Evolutionary conservation across 176 grass and related monocot species (phyloP).

Genomic region (Eleusine coracana): DNA sequence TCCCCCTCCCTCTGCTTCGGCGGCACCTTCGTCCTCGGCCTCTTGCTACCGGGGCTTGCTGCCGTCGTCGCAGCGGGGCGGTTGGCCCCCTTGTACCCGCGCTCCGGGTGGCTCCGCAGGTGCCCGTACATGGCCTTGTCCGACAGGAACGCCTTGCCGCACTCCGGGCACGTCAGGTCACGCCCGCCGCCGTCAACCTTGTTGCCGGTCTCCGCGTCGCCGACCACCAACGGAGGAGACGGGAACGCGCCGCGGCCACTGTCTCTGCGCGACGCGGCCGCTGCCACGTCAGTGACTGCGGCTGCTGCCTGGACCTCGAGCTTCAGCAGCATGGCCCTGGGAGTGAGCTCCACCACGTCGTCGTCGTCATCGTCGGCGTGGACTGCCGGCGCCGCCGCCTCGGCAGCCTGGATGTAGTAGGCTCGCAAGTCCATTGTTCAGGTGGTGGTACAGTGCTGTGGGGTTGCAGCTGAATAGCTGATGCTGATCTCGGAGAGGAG

Average conservation of each 20-base stretch:
- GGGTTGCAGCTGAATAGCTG: constrained; percentile 5
- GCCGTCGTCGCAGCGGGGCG: background rate
- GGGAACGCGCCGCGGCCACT: background rate
- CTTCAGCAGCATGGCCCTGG: background rate
- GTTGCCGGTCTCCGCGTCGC: background rate
- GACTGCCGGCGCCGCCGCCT: background rate
- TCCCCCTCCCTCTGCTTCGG: constrained; percentile 3
- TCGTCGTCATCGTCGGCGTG: background rate
- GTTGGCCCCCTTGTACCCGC: constrained; percentile 38
- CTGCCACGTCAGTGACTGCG: background rate
- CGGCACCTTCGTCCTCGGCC: background rate
- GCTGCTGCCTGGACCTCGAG: background rate
- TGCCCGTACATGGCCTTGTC: constrained; percentile 60
- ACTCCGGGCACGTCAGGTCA: constrained; percentile 44
- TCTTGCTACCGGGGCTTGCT: background rate
- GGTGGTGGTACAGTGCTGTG: background rate
- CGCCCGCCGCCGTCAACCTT: background rate
- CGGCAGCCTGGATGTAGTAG: constrained; percentile 21
- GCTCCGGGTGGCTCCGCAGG: constrained; percentile 45
- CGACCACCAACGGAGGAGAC: background rate
- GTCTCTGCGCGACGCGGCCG: background rate
- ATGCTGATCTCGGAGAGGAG: background rate
- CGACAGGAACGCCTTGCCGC: constrained; percentile 46
- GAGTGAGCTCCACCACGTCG: background rate
- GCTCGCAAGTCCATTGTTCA: constrained; percentile 33